These are phyloP conservation scores for Vitis riparia DNA, from an alignment of 164 flowering plant genomes.

Conservation along the genomic window DNA sequence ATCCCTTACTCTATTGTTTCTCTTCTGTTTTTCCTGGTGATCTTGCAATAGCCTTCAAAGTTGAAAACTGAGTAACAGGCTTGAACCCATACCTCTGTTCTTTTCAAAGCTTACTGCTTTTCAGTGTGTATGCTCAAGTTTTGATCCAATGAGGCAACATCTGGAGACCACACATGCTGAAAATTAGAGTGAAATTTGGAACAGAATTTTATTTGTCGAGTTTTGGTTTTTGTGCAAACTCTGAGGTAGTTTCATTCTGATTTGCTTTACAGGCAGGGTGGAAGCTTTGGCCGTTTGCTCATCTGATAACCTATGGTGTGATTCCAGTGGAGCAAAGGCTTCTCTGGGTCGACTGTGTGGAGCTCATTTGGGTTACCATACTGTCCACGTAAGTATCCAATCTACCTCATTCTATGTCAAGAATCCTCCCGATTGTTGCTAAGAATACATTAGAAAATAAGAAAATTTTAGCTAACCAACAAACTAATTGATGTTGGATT, in stretches of 20 bases:
- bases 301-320: constrained; percentile 83
- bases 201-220: neutral
- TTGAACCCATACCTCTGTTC: no score
- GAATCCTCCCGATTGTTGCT: neutral
- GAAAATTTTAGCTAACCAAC: no score
- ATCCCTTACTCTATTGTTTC: no score
- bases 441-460: no score
- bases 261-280: constrained; percentile 83
- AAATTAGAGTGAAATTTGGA: neutral
- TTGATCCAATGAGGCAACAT: no score
- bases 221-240: neutral
- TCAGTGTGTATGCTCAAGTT: no score
- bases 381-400: constrained; percentile 76
- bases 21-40: no score
- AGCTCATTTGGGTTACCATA: constrained; percentile 96
- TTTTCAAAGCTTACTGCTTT: no score
- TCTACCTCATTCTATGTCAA: neutral
- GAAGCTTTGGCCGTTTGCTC: constrained; percentile 99
- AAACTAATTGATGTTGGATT: no score
- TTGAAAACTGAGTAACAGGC: no score
- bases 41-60: no score
- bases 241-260: neutral
- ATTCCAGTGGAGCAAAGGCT: constrained; percentile 95
- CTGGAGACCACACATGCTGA: no score
- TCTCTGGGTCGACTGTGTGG: constrained; percentile 96